These are phyloP conservation scores for Anastatica hierochuntica DNA, from an alignment of 345 rosid species.

Conservation along the genomic window DNA sequence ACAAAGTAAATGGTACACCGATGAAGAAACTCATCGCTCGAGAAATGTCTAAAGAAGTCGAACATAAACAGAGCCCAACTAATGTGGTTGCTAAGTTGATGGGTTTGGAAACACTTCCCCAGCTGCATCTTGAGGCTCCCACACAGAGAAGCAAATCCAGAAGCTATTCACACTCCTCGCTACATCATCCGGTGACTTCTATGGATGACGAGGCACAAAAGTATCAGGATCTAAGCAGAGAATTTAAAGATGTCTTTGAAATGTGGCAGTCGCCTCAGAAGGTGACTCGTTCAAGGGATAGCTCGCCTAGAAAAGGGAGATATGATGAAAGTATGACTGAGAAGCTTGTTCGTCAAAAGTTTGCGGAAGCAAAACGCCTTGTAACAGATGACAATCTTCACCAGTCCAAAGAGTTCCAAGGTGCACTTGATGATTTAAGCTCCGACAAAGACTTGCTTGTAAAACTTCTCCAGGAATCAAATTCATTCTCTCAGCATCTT, in stretches of 20 bases:
- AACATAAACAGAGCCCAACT: conserved; percentile 42
- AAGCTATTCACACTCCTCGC: conserved; percentile 42
- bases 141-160: conserved; percentile 42
- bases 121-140: conserved; percentile 37
- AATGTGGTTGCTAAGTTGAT: conserved; percentile 91
- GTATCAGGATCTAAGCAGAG: conserved; percentile 38
- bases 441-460: conserved; percentile 67
- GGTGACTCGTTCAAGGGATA: conserved; percentile 31
- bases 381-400: conserved; percentile 73
- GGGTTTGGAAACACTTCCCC: conserved; percentile 89
- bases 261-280: conserved; percentile 51
- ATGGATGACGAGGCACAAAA: conserved; percentile 42
- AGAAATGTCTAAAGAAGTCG: conserved; percentile 77
- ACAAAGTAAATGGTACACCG: conserved; percentile 52
- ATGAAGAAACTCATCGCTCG: conserved; percentile 77
- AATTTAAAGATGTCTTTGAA: conserved; percentile 53
- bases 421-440: conserved; percentile 72
- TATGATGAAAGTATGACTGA: conserved; percentile 29
- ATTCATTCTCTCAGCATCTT: conserved; percentile 31
- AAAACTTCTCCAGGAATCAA: conserved; percentile 67
- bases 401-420: conserved; percentile 73
- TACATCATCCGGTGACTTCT: conserved; percentile 37
- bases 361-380: conserved; percentile 71
- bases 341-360: conserved; percentile 73
- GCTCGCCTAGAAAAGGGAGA: conserved; percentile 44